Conservation (phyloP, 441 rosid species). For the Pelargonium citronellum region DNA sequence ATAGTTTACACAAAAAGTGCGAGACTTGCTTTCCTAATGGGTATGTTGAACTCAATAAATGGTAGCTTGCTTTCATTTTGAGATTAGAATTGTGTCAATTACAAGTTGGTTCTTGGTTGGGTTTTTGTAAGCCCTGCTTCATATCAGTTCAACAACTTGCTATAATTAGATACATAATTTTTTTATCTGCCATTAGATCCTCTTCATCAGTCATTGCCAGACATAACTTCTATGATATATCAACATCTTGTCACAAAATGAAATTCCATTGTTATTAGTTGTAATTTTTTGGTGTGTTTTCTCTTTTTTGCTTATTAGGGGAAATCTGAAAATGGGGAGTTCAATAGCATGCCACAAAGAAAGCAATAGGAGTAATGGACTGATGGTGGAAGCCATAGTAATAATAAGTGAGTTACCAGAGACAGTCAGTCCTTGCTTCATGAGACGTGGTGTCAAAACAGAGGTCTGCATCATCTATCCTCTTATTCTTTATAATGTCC, state of each 20-base stretch:
- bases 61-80: slow-evolving; percentile 15
- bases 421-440: slow-evolving; percentile 37
- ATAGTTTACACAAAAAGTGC: slow-evolving; percentile 36
- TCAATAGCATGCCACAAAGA: slow-evolving; percentile 46
- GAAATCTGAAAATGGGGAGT: slow-evolving; percentile 57
- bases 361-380: slow-evolving; percentile 39
- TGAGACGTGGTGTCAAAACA: slow-evolving; percentile 44
- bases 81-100: slow-evolving; percentile 11
- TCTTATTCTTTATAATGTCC: neutral
- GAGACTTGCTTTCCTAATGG: slow-evolving; percentile 44
- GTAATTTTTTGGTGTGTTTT: neutral
- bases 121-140: neutral
- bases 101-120: slow-evolving; percentile 11
- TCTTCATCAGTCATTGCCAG: neutral
- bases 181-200: neutral
- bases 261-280: neutral
- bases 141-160: neutral
- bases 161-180: neutral
- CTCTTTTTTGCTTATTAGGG: slow-evolving; percentile 34
- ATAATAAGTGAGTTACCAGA: slow-evolving; percentile 49
- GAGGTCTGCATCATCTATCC: slow-evolving; percentile 43
- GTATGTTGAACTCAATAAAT: slow-evolving; percentile 30
- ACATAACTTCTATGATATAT: neutral
- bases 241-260: neutral
- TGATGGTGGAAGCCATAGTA: slow-evolving; percentile 59